Conservation (phyloP, 495 filamentous ascomycete genomes). For the Darksidea phi region DNA sequence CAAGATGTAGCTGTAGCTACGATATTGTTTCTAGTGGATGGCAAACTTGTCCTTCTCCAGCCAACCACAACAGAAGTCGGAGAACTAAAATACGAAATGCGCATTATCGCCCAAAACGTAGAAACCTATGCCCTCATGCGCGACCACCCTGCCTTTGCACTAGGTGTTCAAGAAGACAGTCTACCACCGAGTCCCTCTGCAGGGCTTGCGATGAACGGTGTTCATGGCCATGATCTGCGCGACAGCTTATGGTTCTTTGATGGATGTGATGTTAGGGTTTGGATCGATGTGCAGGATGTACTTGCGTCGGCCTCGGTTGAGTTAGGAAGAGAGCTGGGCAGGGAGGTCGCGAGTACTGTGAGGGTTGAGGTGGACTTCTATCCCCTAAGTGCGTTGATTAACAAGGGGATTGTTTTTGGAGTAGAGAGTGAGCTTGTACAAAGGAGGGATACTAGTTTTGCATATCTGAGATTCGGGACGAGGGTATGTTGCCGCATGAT, state of each 20-base stretch:
- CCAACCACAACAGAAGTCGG: conserved; percentile 74
- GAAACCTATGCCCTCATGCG: conserved; percentile 92
- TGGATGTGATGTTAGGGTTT: conserved; percentile 74
- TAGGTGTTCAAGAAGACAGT: conserved; percentile 44
- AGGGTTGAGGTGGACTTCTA: conserved; percentile 81
- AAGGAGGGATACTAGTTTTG: conserved; percentile 83
- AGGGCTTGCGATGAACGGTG: conserved; percentile 49
- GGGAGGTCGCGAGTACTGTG: conserved; percentile 63
- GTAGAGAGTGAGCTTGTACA: conserved; percentile 91
- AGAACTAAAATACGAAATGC: conserved; percentile 95
- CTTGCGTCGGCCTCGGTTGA: conserved; percentile 65
- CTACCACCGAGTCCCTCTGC: conserved; percentile 54
- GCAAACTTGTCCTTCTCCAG: conserved; percentile 89
- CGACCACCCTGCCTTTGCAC: conserved; percentile 60
- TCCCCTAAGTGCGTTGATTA: conserved; percentile 78
- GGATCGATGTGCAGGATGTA: conserved; percentile 89
- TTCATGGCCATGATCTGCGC: conserved; percentile 57
- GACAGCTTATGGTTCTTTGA: conserved; percentile 97
- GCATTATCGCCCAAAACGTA: conserved; percentile 88
- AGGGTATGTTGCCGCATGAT: conserved; percentile 35
- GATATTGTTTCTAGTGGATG: conserved; percentile 91
- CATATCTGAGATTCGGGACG: conserved; percentile 63
- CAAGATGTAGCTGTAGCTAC: conserved; percentile 94
- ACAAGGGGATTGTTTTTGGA: conserved; percentile 84
- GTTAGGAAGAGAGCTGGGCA: conserved; percentile 55